Base-by-base conservation (phyloP, 352 stramenopile species). In the Phytophthora citrophthora region DNA sequence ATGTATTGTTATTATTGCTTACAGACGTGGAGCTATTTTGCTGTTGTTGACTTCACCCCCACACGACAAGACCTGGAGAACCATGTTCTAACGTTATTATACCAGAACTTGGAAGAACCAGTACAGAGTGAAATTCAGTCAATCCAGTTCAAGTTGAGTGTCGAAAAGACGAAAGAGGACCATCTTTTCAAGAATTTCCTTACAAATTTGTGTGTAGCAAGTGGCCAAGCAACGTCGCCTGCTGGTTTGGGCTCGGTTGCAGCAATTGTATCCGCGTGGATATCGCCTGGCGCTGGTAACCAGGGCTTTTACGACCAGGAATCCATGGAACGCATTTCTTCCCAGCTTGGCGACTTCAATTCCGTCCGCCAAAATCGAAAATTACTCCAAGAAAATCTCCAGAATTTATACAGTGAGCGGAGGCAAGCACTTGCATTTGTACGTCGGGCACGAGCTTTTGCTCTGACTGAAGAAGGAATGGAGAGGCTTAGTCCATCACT, bases 1-100 rank as follows among this genome's bases (percentile, higher is more conserved):
- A 56, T 3, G 11, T 31, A 13, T 32, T 44, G 40, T 56, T 8
- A 15, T 41, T 11, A 23, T n/a, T 54, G 16, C n/a, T 57, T 49
- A 9, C 20, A 89, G 79, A 70, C 77, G 2, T 89, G 77, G 77
- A 77, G 64, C 29, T 68, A 88, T n/a, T 68, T 89, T 5, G 51
- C 51, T 12, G 65, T 83, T 0, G 46, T 88, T 53, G 70, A 86
- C 40, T 78, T 81, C 23, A 70, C 76, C 0, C 80, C 80, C 4
- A 74, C 73, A 5, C 18, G 18, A 2, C 54, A 48, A 1, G 76
- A 86, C 3, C 62, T 88, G 1, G 68, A 83, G 5, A 70, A 74
- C 20, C 53, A 78, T 15, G 74, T 89, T 13, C 26, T 78, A 1
- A 55, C 70, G 0, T 20, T 66, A 5, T 79, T 84, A 27, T 71